Percentiles rank a stretch among this genome's conserved stretches.
Evolutionary conservation across 1,139 yeast genomes (phyloP).

Genomic region (Arxiozyma bovina): DNA sequence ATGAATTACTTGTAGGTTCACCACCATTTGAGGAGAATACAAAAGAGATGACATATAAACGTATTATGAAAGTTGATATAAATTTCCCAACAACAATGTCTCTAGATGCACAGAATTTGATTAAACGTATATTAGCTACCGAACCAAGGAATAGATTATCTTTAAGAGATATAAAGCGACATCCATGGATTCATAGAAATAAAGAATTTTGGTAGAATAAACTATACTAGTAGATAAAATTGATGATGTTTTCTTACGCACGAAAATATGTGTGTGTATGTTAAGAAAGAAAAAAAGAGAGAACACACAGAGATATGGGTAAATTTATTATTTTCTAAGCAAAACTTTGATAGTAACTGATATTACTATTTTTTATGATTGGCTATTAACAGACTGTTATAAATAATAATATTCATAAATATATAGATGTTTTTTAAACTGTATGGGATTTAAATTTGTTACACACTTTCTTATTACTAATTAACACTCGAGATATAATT

Average conservation of each 20-base stretch:
- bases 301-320: not conserved
- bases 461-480: too few species aligned
- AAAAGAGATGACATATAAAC: constrained; percentile 63
- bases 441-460: not conserved
- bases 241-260: not conserved
- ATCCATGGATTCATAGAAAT: constrained; percentile 76
- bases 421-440: not conserved
- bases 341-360: too few species aligned
- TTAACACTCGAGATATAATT: too few species aligned
- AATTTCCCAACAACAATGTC: constrained; percentile 62
- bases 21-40: constrained; percentile 87
- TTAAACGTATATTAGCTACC: constrained; percentile 46
- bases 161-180: constrained; percentile 53
- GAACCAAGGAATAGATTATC: constrained; percentile 60
- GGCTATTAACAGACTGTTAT: not conserved
- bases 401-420: not conserved
- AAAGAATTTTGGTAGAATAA: constrained; percentile 39
- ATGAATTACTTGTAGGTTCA: constrained; percentile 77
- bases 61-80: constrained; percentile 71
- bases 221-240: not conserved
- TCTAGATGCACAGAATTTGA: constrained; percentile 69
- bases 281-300: not conserved
- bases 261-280: not conserved
- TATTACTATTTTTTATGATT: too few species aligned
- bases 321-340: too few species aligned